Percentiles rank a stretch among this genome's conserved stretches.
Conservation (phyloP, 169 alveolate genomes). For the Plasmodium reichenowi region DNA sequence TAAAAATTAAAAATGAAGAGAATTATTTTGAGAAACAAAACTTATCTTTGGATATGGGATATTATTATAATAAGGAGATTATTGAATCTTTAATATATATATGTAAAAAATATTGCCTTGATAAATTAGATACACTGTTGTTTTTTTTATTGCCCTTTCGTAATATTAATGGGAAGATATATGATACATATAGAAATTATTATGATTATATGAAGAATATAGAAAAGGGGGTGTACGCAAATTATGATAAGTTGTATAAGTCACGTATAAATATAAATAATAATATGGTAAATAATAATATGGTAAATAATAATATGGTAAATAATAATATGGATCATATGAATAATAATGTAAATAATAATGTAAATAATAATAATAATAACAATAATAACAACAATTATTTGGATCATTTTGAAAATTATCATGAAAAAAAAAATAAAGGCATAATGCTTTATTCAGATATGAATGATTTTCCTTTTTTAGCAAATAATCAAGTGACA, state of each 20-base stretch:
- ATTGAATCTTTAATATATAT: constrained; percentile 37
- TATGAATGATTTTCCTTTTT: too few relatives aligned
- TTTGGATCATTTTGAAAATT: not conserved
- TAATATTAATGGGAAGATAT: constrained; percentile 23
- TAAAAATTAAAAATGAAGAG: not conserved
- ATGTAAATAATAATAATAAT: not conserved
- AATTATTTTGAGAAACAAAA: not conserved
- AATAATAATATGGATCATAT: not conserved
- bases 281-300: not conserved
- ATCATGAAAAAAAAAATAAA: not conserved
- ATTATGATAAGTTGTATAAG: not conserved
- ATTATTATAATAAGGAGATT: constrained; percentile 33
- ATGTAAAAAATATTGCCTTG: constrained; percentile 23
- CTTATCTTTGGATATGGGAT: constrained; percentile 22
- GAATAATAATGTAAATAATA: not conserved
- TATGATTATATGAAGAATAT: constrained; percentile 61
- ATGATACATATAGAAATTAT: constrained; percentile 25
- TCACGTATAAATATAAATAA: too few relatives aligned
- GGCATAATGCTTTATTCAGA: not conserved
- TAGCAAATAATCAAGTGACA: too few relatives aligned
- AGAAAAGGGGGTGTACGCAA: not conserved
- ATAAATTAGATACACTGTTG: constrained; percentile 30
- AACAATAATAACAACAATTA: not conserved
- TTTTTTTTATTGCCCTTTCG: constrained; percentile 61
- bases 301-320: not conserved